Conservation (phyloP, 1,284 basidiomycete species). For the Cutaneotrichosporon cutaneum region DNA sequence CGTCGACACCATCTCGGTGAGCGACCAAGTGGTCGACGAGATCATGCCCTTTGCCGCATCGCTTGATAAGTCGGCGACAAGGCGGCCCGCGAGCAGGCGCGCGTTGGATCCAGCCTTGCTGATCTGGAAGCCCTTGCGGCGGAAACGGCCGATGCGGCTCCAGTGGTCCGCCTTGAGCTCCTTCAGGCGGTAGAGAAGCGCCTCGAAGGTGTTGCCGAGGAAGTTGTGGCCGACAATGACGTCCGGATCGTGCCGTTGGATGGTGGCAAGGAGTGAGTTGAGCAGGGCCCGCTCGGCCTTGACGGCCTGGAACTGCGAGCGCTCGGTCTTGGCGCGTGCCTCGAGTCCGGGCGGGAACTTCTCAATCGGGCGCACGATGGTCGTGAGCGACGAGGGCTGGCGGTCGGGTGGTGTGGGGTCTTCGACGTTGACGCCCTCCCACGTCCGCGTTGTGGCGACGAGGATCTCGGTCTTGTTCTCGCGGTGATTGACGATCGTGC, state of each 20-base stretch:
- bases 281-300: constrained; percentile 83
- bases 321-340: constrained; percentile 62
- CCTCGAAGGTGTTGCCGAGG: constrained; percentile 84
- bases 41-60: constrained; percentile 97
- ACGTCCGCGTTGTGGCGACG: constrained; percentile 77
- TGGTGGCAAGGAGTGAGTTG: constrained; percentile 74
- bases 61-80: constrained; percentile 89
- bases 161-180: constrained; percentile 88
- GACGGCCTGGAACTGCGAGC: constrained; percentile 72
- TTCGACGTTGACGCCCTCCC: constrained; percentile 85
- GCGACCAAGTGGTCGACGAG: constrained; percentile 91
- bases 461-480: constrained; percentile 94
- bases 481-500: constrained; percentile 92
- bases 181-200: constrained; percentile 85
- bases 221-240: constrained; percentile 95
- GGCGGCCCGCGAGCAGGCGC: constrained; percentile 76
- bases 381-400: constrained; percentile 77
- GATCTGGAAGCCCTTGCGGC: constrained; percentile 67
- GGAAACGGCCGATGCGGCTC: constrained; percentile 91
- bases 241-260: constrained; percentile 89
- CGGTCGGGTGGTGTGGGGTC: constrained; percentile 84
- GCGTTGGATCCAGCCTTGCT: constrained; percentile 82
- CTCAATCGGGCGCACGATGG: constrained; percentile 87
- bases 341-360: constrained; percentile 87
- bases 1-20: constrained; percentile 93